A percentile compares a stretch with the other conserved stretches of the same genome.
Evolutionary conservation across 805 yeast species (phyloP).

Genomic region (Candida silvicultrix): DNA sequence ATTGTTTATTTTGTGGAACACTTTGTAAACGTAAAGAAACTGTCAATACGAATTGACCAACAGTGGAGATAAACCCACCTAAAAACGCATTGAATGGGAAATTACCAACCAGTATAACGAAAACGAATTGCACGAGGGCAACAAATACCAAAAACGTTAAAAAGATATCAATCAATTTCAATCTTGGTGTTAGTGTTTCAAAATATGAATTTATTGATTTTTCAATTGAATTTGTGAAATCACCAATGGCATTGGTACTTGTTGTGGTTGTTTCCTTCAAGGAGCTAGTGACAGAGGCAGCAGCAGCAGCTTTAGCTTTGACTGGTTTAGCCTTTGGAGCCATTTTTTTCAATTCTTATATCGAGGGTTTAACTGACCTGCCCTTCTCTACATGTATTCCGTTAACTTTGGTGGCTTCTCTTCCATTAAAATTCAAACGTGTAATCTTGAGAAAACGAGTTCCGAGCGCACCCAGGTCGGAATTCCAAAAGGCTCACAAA

Average conservation of each 20-base stretch:
- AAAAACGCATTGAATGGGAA: conserved; percentile 97
- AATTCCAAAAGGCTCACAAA: no score
- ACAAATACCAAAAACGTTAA: conserved; percentile 65
- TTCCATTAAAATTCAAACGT: neutral
- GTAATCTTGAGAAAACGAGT: neutral
- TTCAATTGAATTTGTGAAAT: conserved; percentile 24
- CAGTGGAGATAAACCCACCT: conserved; percentile 87
- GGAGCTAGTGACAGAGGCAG: neutral
- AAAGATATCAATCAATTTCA: conserved; percentile 72
- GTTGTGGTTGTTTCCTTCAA: conserved; percentile 1
- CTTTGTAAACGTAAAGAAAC: conserved; percentile 77
- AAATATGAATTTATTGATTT: conserved; percentile 27
- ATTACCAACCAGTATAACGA: conserved; percentile 72
- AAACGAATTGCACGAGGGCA: conserved; percentile 74
- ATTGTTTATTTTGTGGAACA: conserved; percentile 28
- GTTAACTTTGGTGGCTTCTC: neutral
- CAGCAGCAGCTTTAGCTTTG: neutral
- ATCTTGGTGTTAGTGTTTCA: conserved; percentile 31
- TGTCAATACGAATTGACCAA: conserved; percentile 91
- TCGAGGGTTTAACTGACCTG: no score
- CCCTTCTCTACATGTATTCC: no score
- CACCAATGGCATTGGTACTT: conserved; percentile 15
- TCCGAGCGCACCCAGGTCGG: no score
- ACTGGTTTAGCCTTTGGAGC: neutral
- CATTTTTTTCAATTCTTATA: no score